A percentile compares a stretch with the other conserved stretches of the same genome.
These are phyloP conservation scores for Avena sativa DNA, from an alignment of 176 grass and related monocot species.

Conservation along the genomic window DNA sequence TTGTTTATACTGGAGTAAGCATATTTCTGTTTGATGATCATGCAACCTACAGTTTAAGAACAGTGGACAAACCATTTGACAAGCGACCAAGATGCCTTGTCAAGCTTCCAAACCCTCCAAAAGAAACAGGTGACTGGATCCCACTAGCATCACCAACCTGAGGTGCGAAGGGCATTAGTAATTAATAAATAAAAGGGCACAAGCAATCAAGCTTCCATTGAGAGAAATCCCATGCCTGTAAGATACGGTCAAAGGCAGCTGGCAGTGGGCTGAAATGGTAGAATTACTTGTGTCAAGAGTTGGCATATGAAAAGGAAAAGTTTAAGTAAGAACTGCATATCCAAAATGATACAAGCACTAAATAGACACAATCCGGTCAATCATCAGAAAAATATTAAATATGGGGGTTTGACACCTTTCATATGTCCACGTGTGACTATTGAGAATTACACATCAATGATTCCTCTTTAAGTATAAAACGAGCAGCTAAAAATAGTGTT, in stretches of 20 bases:
- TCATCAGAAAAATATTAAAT: constrained; percentile 12
- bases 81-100: constrained; percentile 83
- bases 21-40: constrained; percentile 20
- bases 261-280: constrained; percentile 77
- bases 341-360: not conserved
- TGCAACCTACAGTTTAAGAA: not conserved
- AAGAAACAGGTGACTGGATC: constrained; percentile 96
- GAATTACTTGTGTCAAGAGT: constrained; percentile 28
- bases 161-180: constrained; percentile 21
- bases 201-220: not conserved
- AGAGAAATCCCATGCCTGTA: constrained; percentile 67
- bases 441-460: constrained; percentile 14
- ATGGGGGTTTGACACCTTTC: not conserved
- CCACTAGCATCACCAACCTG: constrained; percentile 98
- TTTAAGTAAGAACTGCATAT: not conserved
- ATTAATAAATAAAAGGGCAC: constrained; percentile 19
- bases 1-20: not conserved
- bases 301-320: constrained; percentile 29
- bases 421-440: constrained; percentile 7
- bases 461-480: not conserved
- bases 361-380: not conserved
- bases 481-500: constrained; percentile 3
- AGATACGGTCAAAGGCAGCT: constrained; percentile 83
- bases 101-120: constrained; percentile 98
- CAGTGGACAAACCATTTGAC: constrained; percentile 64